Evolutionary conservation across 495 filamentous ascomycete genomes (phyloP), one percentile per base, ranked within the genome.

Genomic region (Annulohypoxylon stygium): DNA sequence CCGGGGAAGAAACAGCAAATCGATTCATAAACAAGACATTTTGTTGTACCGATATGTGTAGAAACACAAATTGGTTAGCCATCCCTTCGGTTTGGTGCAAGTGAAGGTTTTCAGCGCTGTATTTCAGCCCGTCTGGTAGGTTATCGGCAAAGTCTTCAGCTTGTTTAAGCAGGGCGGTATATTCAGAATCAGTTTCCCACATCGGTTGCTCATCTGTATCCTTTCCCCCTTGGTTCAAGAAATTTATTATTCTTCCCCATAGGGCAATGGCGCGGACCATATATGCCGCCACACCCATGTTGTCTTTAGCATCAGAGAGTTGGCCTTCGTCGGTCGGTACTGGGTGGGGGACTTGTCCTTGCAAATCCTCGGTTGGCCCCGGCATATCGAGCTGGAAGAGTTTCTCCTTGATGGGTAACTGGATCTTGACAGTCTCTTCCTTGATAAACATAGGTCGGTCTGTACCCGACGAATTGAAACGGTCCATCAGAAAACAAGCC

Each of bases 401-500:
- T 57, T 90, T 88, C 81, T 99, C 96, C 74, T 93, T 93, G 65
- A 97, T 93, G 0, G 96, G 96, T 43, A 99, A 85, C 75, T 95
- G 95, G 11, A 97, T 92, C 75, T 94, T 92, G 59, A 99, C 86
- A 61, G 92, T 92, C 64, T 93, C 92, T 79, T 98, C 95, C 72
- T 93, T 90, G 37, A 95, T 92, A 75, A 97, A 95, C n/a, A 92
- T 92, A 57, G 96, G 96, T 60, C 96, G 88, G 75, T 97, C 94
- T 30, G 95, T 97, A 12, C 96, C 96, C 2, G 95, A 97, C 2
- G 95, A 97, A 80, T 94, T 98, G 81, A 97, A 98, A 0, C 95
- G 90, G 79, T 99, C 96, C 96, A 99, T 97, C 68, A 97, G 77
- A 75, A 95, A 97, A 78, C 94, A 97, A 23, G 94, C 92, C 96